phyloP scores from a whole-genome alignment of 2,329 filamentous ascomycete species.

The Xylariales sp. region DNA sequence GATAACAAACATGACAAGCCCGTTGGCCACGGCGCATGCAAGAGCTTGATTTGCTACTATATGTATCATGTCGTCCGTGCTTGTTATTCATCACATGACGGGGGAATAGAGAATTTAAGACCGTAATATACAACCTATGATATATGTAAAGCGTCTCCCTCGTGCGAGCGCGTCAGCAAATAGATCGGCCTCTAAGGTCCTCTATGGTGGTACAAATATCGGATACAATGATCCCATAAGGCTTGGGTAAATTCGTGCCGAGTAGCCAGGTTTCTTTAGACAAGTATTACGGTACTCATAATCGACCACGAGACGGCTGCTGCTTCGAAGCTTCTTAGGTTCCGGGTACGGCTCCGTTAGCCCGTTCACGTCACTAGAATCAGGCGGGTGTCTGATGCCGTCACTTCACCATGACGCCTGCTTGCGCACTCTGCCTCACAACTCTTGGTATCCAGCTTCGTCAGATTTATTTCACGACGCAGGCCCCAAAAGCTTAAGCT shows the following conservation, averaged over 20 bases:
- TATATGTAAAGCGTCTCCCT: neutral
- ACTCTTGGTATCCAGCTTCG: neutral
- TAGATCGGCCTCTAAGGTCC: slow-evolving; percentile 17
- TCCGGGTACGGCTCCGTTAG: neutral
- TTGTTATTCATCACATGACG: too few relatives aligned
- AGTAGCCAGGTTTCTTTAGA: neutral
- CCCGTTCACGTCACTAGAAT: neutral
- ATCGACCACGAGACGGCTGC: neutral
- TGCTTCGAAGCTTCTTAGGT: neutral
- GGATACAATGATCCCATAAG: slow-evolving; percentile 11
- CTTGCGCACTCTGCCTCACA: neutral
- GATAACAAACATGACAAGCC: too few relatives aligned
- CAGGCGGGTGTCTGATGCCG: neutral
- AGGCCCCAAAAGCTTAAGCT: slow-evolving; percentile 70
- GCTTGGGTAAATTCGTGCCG: neutral
- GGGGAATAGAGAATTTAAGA: neutral
- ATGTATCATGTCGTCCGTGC: neutral
- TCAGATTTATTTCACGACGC: slow-evolving; percentile 10
- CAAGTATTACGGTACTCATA: neutral
- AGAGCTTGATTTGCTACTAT: neutral
- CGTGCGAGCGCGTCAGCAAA: slow-evolving; percentile 3
- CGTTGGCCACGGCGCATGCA: too few relatives aligned
- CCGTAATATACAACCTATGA: slow-evolving; percentile 15
- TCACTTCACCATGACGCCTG: neutral
- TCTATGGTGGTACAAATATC: slow-evolving; percentile 32